A percentile compares a stretch with the other conserved stretches of the same genome.
Conservation (phyloP, 768 basidiomycete genomes). For the Phaffia tasmanica region DNA sequence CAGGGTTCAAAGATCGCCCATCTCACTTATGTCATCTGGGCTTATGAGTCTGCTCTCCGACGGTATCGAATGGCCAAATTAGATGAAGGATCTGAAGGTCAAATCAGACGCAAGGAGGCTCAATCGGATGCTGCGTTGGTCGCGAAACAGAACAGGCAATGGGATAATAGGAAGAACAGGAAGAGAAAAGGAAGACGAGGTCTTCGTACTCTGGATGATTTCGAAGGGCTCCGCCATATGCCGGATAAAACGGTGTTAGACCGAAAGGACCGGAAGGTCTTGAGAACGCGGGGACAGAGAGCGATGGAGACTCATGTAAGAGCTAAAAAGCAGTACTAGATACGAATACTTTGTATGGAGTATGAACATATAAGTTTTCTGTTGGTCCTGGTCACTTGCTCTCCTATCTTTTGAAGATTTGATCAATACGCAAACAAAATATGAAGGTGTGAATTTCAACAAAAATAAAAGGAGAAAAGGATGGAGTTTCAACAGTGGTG, state of each 20-base stretch:
- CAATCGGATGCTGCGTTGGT: background rate
- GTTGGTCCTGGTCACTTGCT: too few species aligned
- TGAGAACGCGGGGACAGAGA: constrained; percentile 8
- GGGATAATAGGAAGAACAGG: background rate
- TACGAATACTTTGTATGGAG: too few species aligned
- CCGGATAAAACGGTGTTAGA: background rate
- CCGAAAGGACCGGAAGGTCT: background rate
- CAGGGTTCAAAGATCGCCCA: constrained; percentile 4
- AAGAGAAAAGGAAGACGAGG: background rate
- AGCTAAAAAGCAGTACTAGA: constrained; percentile 12
- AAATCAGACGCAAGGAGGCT: background rate
- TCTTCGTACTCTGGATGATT: background rate
- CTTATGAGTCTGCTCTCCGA: constrained; percentile 10
- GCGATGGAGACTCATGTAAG: constrained; percentile 13
- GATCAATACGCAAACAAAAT: too few species aligned
- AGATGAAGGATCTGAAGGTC: background rate
- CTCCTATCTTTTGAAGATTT: too few species aligned
- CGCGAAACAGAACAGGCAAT: background rate
- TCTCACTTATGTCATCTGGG: background rate
- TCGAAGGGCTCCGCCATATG: constrained; percentile 8
- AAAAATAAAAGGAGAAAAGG: too few species aligned
- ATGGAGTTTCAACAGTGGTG: too few species aligned
- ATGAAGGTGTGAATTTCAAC: too few species aligned
- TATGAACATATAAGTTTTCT: too few species aligned
- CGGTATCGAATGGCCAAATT: background rate